phyloP scores from a whole-genome alignment of 352 stramenopile genomes.

The Phytopythium vexans region DNA sequence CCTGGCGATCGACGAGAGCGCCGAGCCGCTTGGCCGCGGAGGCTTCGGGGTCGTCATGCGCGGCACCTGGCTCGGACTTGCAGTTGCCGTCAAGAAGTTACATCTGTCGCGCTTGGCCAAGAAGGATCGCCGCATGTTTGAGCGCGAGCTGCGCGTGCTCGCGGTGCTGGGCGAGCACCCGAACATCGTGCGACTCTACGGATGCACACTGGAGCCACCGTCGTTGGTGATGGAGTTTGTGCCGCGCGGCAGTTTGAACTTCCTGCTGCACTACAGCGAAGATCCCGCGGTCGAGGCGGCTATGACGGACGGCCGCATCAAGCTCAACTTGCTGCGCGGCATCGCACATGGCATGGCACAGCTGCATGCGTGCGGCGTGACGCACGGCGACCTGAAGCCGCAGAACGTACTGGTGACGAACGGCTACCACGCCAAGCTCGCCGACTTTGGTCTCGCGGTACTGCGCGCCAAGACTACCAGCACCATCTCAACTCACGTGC shows the following conservation, averaged over 20 bases:
- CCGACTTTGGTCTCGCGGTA: constrained; percentile 61
- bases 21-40: constrained; percentile 17
- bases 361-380: constrained; percentile 35
- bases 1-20: constrained; percentile 13
- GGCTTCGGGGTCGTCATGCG: constrained; percentile 25
- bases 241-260: constrained; percentile 25
- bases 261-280: constrained; percentile 31
- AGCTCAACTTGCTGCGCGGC: constrained; percentile 29
- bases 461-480: constrained; percentile 22
- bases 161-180: constrained; percentile 29
- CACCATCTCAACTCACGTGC: constrained; percentile 29
- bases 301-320: constrained; percentile 38
- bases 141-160: constrained; percentile 27
- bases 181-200: constrained; percentile 33
- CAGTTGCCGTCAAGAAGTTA: constrained; percentile 37
- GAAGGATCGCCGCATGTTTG: constrained; percentile 32
- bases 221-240: constrained; percentile 36
- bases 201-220: constrained; percentile 25
- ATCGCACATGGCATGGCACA: constrained; percentile 30
- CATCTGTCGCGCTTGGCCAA: constrained; percentile 27
- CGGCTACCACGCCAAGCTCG: constrained; percentile 78
- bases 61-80: constrained; percentile 13
- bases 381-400: constrained; percentile 61
- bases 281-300: constrained; percentile 24
- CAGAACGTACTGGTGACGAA: constrained; percentile 67